Conservation (phyloP, 2,329 filamentous ascomycete species). For the Karstenula rhodostoma region DNA sequence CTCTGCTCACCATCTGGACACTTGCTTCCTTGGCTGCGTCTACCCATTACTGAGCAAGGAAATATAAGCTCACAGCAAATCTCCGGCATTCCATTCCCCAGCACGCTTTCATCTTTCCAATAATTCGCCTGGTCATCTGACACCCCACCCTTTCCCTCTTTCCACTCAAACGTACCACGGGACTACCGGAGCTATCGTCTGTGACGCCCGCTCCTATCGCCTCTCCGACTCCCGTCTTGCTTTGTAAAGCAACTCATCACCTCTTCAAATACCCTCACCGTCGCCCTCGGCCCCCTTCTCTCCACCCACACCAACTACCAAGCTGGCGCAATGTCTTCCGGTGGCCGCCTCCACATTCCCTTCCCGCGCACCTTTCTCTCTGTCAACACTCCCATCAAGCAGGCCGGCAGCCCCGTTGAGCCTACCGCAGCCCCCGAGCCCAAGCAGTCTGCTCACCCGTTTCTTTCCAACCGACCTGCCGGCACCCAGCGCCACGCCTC, state of each 20-base stretch:
- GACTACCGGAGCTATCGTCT: constrained; percentile 30
- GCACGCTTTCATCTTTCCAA: constrained; percentile 22
- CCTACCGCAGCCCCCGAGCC: constrained; percentile 27
- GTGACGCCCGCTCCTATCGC: constrained; percentile 23
- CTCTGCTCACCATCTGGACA: constrained; percentile 20
- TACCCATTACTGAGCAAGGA: constrained; percentile 18
- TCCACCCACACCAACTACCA: constrained; percentile 25
- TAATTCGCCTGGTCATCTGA: constrained; percentile 24
- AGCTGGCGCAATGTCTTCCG: constrained; percentile 46
- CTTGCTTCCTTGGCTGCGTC: constrained; percentile 20
- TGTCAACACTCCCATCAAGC: constrained; percentile 45
- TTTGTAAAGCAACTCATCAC: constrained; percentile 8
- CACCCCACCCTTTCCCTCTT: constrained; percentile 35
- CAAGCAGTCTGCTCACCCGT: constrained; percentile 40
- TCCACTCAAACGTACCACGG: constrained; percentile 24
- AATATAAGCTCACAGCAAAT: constrained; percentile 26
- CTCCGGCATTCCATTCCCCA: constrained; percentile 20
- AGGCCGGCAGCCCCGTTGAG: constrained; percentile 15
- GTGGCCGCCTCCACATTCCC: constrained; percentile 45
- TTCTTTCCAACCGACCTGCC: constrained; percentile 45
- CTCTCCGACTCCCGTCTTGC: constrained; percentile 18
- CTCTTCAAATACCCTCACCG: constrained; percentile 3
- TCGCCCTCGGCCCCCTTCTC: constrained; percentile 11
- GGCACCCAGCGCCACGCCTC: constrained; percentile 35
- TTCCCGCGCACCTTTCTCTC: constrained; percentile 47